Percentiles rank a stretch among this genome's conserved stretches.
Evolutionary conservation across 1,284 basidiomycete genomes (phyloP).

Genomic region (Puccinia horiana): DNA sequence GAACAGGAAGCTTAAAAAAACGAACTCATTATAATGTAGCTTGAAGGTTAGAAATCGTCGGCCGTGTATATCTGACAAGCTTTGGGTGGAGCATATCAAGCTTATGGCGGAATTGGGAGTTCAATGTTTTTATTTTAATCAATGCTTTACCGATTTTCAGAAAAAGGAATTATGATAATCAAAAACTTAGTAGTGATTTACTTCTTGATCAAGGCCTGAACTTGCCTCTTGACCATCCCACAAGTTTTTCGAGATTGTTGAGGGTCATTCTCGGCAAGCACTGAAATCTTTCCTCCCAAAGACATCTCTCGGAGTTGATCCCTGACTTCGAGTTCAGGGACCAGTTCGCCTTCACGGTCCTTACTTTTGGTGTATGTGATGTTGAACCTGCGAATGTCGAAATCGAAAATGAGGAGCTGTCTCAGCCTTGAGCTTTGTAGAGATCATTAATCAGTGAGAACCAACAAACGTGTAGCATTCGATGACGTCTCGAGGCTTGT

Average conservation of each 20-base stretch:
- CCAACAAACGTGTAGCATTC: constrained; percentile 44
- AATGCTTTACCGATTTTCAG: neutral
- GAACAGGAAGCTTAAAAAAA: neutral
- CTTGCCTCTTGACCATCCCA: constrained; percentile 45
- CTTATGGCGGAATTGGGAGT: neutral
- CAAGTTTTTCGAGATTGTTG: constrained; percentile 33
- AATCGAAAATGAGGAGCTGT: too few species aligned
- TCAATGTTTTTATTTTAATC: neutral
- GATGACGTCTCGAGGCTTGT: constrained; percentile 46
- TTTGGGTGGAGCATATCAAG: constrained; percentile 48
- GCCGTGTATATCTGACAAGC: constrained; percentile 40
- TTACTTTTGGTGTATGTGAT: constrained; percentile 31
- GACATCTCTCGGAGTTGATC: constrained; percentile 45
- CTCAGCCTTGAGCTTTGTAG: neutral
- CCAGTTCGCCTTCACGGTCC: neutral
- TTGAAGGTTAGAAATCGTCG: constrained; percentile 46
- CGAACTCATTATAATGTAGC: constrained; percentile 46
- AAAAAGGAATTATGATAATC: neutral
- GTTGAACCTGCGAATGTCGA: constrained; percentile 22
- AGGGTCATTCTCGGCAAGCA: neutral
- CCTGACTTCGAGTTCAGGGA: constrained; percentile 44
- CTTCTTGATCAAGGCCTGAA: constrained; percentile 46
- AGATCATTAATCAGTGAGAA: neutral
- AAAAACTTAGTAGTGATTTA: neutral
- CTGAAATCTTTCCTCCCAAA: constrained; percentile 32